phyloP scores from a whole-genome alignment of 257 asterid species.

The Perilla frutescens region DNA sequence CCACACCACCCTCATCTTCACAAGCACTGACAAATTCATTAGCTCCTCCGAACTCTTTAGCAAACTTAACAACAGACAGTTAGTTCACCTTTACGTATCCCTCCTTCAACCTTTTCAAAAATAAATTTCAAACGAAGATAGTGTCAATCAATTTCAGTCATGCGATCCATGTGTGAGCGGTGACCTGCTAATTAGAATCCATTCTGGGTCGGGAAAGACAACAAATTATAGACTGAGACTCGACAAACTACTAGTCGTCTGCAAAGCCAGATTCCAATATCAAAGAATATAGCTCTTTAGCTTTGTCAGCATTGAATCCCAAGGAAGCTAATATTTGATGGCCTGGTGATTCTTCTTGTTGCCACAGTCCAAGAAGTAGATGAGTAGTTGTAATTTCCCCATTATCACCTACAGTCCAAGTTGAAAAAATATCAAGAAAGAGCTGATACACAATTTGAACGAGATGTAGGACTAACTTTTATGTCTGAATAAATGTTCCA shows the following conservation, averaged over 20 bases:
- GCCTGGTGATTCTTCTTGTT: conserved; percentile 68
- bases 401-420: conserved; percentile 48
- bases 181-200: neutral
- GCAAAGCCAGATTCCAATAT: conserved; percentile 52
- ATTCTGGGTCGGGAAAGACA: neutral
- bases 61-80: too few species aligned
- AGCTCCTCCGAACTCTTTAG: too few species aligned
- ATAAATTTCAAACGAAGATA: neutral
- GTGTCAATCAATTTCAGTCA: neutral
- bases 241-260: conserved; percentile 40
- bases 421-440: neutral
- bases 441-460: neutral
- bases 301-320: conserved; percentile 62
- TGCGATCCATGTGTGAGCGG: neutral
- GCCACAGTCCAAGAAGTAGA: conserved; percentile 72
- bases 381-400: conserved; percentile 65
- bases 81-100: too few species aligned
- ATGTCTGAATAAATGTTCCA: neutral
- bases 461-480: too few species aligned
- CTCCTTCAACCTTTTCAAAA: too few species aligned
- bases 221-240: too few species aligned
- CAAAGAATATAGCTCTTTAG: conserved; percentile 56
- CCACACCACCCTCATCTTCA: too few species aligned
- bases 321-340: conserved; percentile 51
- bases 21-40: too few species aligned